phyloP scores from a whole-genome alignment of 1,139 yeast species.

The Zhuliangozyma blackwelliae region DNA sequence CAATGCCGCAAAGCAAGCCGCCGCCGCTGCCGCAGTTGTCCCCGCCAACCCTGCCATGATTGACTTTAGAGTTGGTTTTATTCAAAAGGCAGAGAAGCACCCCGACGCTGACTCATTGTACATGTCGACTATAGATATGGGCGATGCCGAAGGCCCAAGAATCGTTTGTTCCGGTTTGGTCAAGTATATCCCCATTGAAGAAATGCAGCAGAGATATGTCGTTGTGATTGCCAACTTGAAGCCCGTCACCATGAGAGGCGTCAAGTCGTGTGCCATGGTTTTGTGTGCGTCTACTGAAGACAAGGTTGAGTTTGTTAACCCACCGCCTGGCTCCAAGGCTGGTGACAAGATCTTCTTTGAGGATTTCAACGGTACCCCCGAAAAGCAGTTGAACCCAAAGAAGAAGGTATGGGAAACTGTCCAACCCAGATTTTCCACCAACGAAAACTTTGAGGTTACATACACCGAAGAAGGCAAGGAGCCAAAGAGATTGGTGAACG shows the following conservation, averaged over 20 bases:
- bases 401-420: slow-evolving; percentile 96
- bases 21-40: slow-evolving; percentile 52
- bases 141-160: slow-evolving; percentile 95
- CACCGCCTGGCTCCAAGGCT: slow-evolving; percentile 90
- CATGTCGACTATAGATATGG: slow-evolving; percentile 94
- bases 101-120: slow-evolving; percentile 97
- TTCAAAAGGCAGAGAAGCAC: slow-evolving; percentile 93
- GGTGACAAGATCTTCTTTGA: slow-evolving; percentile 97
- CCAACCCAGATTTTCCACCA: slow-evolving; percentile 87
- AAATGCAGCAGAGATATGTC: slow-evolving; percentile 46
- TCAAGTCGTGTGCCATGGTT: slow-evolving; percentile 95
- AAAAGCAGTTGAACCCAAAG: slow-evolving; percentile 92
- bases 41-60: slow-evolving; percentile 78
- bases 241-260: slow-evolving; percentile 73
- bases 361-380: slow-evolving; percentile 84
- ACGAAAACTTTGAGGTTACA: slow-evolving; percentile 68
- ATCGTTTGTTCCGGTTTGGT: slow-evolving; percentile 93
- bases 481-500: slow-evolving; percentile 73
- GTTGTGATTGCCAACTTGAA: slow-evolving; percentile 58
- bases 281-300: slow-evolving; percentile 78
- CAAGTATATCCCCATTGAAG: slow-evolving; percentile 42
- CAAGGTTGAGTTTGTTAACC: slow-evolving; percentile 85
- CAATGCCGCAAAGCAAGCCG: slow-evolving; percentile 58
- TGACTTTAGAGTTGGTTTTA: slow-evolving; percentile 93
- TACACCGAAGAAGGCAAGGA: slow-evolving; percentile 80